Conservation (phyloP, 2,329 filamentous ascomycete genomes). For the Massarina eburnea region DNA sequence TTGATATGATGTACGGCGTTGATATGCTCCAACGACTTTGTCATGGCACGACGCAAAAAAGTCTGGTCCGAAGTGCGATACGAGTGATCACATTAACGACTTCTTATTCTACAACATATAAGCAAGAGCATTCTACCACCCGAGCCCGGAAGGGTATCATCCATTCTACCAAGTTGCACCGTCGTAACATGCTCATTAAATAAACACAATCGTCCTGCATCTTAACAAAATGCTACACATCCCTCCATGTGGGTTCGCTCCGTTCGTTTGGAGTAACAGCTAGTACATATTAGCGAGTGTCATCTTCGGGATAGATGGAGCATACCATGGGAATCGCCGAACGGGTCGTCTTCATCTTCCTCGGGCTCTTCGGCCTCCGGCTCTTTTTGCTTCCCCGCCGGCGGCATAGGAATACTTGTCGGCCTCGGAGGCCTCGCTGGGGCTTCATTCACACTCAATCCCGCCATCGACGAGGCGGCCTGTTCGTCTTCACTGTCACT, state of each 20-base stretch:
- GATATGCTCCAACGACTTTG: no score
- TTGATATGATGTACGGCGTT: no score
- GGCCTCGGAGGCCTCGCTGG: slow-evolving; percentile 53
- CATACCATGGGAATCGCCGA: slow-evolving; percentile 74
- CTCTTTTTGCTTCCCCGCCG: slow-evolving; percentile 40
- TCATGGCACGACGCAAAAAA: no score
- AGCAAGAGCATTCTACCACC: no score
- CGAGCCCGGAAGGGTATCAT: not conserved
- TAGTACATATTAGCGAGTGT: slow-evolving; percentile 16
- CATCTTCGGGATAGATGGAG: not conserved
- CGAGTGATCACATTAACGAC: no score
- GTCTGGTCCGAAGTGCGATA: no score
- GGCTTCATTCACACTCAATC: slow-evolving; percentile 45
- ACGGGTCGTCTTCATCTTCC: slow-evolving; percentile 76
- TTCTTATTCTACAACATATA: no score
- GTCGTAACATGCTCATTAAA: not conserved
- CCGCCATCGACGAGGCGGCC: slow-evolving; percentile 45
- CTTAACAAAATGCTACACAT: slow-evolving; percentile 37
- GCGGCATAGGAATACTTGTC: slow-evolving; percentile 43
- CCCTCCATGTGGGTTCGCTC: slow-evolving; percentile 40
- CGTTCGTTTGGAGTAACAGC: slow-evolving; percentile 55
- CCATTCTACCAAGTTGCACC: not conserved
- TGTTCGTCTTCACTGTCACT: slow-evolving; percentile 62
- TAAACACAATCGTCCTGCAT: not conserved
- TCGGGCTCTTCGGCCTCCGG: slow-evolving; percentile 59